Percentiles rank a stretch among this genome's conserved stretches.
Evolutionary conservation across 2,329 filamentous ascomycete species (phyloP).

Genomic region (Epichloe sibirici): DNA sequence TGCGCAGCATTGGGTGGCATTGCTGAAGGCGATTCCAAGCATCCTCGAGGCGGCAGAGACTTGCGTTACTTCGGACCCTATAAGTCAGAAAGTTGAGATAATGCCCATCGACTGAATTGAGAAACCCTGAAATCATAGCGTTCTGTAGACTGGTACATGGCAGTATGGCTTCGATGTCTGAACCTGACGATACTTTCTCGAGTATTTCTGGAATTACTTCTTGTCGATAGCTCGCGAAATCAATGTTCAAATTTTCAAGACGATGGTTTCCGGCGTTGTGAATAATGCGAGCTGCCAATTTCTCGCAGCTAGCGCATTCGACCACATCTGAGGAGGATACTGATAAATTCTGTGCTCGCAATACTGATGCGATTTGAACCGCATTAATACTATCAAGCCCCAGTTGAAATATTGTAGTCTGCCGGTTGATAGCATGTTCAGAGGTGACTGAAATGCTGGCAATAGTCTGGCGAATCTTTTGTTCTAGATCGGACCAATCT

Average conservation of each 20-base stretch:
- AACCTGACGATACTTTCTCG: conserved; percentile 8
- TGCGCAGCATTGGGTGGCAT: conserved; percentile 61
- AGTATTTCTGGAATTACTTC: conserved; percentile 19
- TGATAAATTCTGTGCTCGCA: conserved; percentile 46
- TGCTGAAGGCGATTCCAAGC: conserved; percentile 48
- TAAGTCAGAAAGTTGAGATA: conserved; percentile 68
- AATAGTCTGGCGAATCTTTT: conserved; percentile 41
- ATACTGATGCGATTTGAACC: conserved; percentile 57
- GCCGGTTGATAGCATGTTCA: conserved; percentile 35
- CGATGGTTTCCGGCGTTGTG: conserved; percentile 6
- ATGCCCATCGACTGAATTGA: conserved; percentile 50
- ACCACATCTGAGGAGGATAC: conserved; percentile 65
- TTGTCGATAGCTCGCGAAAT: conserved; percentile 28
- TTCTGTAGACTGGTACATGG: conserved; percentile 73
- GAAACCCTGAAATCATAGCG: conserved; percentile 66
- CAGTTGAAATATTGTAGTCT: conserved; percentile 73
- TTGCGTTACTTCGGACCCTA: conserved; percentile 28
- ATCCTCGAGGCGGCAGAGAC: conserved; percentile 27
- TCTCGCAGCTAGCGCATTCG: conserved; percentile 39
- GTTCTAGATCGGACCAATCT: conserved; percentile 40
- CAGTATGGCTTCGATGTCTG: conserved; percentile 43
- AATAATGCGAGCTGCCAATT: conserved; percentile 20
- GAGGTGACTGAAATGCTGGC: conserved; percentile 44
- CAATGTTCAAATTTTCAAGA: conserved; percentile 11
- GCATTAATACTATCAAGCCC: conserved; percentile 87